A percentile compares a stretch with the other conserved stretches of the same genome.
Conservation (phyloP, 352 stramenopile genomes). For the Phytophthora syringae region DNA sequence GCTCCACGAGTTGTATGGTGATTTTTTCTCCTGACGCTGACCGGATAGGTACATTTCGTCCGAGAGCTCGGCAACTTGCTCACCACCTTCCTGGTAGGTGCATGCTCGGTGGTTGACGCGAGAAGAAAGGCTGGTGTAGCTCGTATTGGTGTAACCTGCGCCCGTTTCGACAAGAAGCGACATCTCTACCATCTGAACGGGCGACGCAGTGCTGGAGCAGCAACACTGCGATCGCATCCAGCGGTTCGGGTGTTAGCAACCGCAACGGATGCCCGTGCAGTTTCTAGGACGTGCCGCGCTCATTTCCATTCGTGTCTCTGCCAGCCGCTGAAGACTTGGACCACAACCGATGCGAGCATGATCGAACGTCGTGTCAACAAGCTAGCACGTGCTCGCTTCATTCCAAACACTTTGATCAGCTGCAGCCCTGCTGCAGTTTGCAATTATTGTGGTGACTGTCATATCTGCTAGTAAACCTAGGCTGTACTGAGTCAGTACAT, state of each 20-base stretch:
- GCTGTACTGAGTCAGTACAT: neutral
- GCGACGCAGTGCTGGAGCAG: neutral
- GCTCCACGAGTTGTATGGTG: neutral
- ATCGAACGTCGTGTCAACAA: neutral
- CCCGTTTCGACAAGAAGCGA: constrained; percentile 10
- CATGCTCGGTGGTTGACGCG: neutral
- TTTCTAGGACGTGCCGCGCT: neutral
- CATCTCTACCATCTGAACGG: neutral
- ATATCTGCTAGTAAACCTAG: no score
- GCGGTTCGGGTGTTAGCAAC: constrained; percentile 8
- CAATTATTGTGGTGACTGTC: no score
- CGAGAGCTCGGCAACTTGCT: neutral
- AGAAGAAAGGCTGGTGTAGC: constrained; percentile 4
- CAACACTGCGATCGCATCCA: neutral
- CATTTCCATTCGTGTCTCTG: neutral
- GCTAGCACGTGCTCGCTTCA: no score
- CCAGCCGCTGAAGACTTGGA: constrained; percentile 1
- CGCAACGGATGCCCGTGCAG: constrained; percentile 10
- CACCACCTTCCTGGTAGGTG: neutral
- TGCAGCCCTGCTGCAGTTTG: no score
- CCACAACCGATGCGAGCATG: neutral
- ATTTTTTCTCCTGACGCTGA: neutral
- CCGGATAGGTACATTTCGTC: neutral
- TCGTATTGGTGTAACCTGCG: constrained; percentile 18
- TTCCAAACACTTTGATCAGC: no score